Evolutionary conservation across 2,329 filamentous ascomycete species (phyloP).

Genomic region (Purpureocillium lavendulum): DNA sequence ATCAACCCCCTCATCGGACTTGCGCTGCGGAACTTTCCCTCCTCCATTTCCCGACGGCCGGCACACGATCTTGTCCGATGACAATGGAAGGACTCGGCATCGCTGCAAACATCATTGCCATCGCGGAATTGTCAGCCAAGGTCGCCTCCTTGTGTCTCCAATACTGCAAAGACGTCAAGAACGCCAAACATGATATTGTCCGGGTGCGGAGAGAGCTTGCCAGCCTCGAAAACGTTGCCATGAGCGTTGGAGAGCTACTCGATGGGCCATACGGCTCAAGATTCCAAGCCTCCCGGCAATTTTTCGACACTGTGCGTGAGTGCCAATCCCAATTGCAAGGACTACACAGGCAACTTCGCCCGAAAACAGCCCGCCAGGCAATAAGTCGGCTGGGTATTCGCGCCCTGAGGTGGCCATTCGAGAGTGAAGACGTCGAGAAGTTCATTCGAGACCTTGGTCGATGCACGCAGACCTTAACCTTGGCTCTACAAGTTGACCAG

Average conservation of each 20-base stretch:
- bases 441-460: conserved; percentile 16
- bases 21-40: no score
- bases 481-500: conserved; percentile 24
- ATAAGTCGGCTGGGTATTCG: conserved; percentile 21
- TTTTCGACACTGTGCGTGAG: conserved; percentile 11
- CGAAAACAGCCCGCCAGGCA: conserved; percentile 5
- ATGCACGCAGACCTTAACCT: conserved; percentile 16
- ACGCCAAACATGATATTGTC: conserved; percentile 20
- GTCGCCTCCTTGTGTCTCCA: conserved; percentile 22
- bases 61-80: no score
- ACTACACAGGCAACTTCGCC: conserved; percentile 15
- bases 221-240: conserved; percentile 15
- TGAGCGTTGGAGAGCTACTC: conserved; percentile 16
- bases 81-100: conserved; percentile 22
- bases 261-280: conserved; percentile 14
- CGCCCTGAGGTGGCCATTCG: conserved; percentile 29
- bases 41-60: no score
- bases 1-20: no score
- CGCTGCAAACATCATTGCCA: conserved; percentile 26
- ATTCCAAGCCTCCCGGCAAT: conserved; percentile 15
- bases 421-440: conserved; percentile 22
- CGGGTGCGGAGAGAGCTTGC: conserved; percentile 19
- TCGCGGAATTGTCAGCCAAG: conserved; percentile 28
- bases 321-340: conserved; percentile 12
- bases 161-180: conserved; percentile 23